These are phyloP conservation scores for Lagerstroemia speciosa DNA, from an alignment of 345 rosid species.

Conservation along the genomic window DNA sequence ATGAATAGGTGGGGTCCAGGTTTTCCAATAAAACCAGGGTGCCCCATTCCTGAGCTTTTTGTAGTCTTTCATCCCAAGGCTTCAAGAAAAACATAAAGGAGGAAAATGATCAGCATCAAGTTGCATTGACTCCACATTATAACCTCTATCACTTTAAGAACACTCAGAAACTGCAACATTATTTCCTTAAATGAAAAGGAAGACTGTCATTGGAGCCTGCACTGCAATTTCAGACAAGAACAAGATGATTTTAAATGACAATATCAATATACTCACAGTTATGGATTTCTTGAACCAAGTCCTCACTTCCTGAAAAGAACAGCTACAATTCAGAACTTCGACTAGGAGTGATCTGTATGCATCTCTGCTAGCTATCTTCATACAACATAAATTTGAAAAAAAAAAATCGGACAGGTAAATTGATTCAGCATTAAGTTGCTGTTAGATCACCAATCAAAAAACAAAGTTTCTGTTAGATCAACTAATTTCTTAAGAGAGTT, in stretches of 20 bases:
- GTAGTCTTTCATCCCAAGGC: slow-evolving; percentile 41
- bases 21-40: slow-evolving; percentile 37
- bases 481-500: not conserved
- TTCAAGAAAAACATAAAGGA: slow-evolving; percentile 2
- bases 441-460: no score
- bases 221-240: not conserved
- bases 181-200: not conserved
- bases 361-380: not conserved
- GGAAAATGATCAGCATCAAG: not conserved
- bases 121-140: not conserved
- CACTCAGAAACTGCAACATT: not conserved
- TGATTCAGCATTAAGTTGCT: not conserved
- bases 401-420: not conserved
- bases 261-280: not conserved
- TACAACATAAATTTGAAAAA: not conserved
- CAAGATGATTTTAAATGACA: not conserved
- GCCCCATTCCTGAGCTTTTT: slow-evolving; percentile 23
- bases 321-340: not conserved
- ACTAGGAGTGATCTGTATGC: not conserved
- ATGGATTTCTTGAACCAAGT: not conserved
- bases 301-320: not conserved
- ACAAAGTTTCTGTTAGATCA: no score
- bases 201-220: not conserved
- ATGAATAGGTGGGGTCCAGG: slow-evolving; percentile 46
- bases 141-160: not conserved